Evolutionary conservation across 139 green algal genomes (phyloP), one percentile per base, ranked within the genome.

Genomic region (Chlamydomonas urium): DNA sequence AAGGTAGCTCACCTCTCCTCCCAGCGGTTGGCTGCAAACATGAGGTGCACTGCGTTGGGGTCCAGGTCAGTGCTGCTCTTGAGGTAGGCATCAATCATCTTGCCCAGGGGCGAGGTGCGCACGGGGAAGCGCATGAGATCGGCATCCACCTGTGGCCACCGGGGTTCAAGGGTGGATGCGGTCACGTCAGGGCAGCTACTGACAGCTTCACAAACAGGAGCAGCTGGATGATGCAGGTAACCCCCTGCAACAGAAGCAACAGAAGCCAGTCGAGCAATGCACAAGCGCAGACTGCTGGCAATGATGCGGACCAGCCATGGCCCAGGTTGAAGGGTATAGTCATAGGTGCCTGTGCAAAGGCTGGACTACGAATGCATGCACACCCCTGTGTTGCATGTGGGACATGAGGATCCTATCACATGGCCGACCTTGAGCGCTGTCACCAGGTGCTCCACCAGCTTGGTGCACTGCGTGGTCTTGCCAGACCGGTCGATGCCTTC

Each of bases 1-100:
- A n/a, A n/a, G n/a, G n/a, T n/a, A n/a, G n/a, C n/a, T n/a, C 42
- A 92, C 88, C 83, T 81, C 70, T 97, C 97, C 79, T 99, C 95
- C 79, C 87, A 93, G 24, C 95, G 76, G 71, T 99, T 99, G 19
- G 88, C 91, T 2, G 88, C 87, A 77, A 99, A 99, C 3, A 99
- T 81, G 26, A 98, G 77, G 72, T 99, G 95, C 0, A 97, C 78
- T 0, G 78, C 78, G 0, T 56, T 78, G 66, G 97, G 90, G 47
- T 97, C 83, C 32, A 91, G 72, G 8, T 95, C 87, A 3, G 66
- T 47, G 10, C 82, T 67, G 42, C 73, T 88, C 0, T 48, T 76
- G 19, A 99, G 78, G 80, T 99, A 99, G 1, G 72, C 71, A 68
- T 95, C 81, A 45, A 99, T 97, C 77, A 93, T 84, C 5, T 80